Conservation (phyloP, 2,329 filamentous ascomycete species). For the Ophioceras dolichostomum region DNA sequence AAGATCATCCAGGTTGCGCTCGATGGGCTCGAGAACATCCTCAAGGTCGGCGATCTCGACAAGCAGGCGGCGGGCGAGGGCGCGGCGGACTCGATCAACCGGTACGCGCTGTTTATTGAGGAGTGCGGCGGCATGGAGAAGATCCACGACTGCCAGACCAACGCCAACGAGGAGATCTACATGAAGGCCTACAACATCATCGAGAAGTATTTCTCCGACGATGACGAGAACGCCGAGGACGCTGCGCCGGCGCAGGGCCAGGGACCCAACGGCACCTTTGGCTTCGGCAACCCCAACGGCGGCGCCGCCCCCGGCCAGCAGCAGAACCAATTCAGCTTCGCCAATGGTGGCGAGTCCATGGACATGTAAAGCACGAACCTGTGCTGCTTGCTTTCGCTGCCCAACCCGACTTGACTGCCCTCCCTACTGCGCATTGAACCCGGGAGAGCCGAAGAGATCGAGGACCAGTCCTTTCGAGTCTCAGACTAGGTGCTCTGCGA, state of each 20-base stretch:
- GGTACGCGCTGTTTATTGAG: constrained; percentile 95
- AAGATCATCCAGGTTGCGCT: constrained; percentile 99
- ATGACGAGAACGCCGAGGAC: constrained; percentile 87
- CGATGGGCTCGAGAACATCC: constrained; percentile 95
- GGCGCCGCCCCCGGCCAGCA: constrained; percentile 42
- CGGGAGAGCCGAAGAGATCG: too few species aligned
- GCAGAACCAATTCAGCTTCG: constrained; percentile 87
- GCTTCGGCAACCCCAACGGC: constrained; percentile 59
- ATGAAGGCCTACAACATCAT: constrained; percentile 99
- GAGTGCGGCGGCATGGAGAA: constrained; percentile 99
- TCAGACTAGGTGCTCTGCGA: too few species aligned
- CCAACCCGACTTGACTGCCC: constrained; percentile 6
- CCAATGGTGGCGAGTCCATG: constrained; percentile 55
- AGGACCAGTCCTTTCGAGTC: too few species aligned
- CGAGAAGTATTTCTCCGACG: constrained; percentile 99
- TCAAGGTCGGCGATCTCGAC: constrained; percentile 98
- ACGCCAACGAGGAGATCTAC: constrained; percentile 99
- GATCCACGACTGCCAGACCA: constrained; percentile 99
- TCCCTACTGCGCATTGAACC: too few species aligned
- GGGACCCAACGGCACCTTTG: constrained; percentile 60
- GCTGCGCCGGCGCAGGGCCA: constrained; percentile 57
- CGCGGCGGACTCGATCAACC: constrained; percentile 71
- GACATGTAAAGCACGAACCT: constrained; percentile 46
- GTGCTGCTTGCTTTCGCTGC: constrained; percentile 4
- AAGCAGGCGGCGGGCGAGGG: constrained; percentile 75